Percentiles rank a stretch among this genome's conserved stretches.
phyloP scores from a whole-genome alignment of 805 yeast species.

The Sugiyamaella marilandica region DNA sequence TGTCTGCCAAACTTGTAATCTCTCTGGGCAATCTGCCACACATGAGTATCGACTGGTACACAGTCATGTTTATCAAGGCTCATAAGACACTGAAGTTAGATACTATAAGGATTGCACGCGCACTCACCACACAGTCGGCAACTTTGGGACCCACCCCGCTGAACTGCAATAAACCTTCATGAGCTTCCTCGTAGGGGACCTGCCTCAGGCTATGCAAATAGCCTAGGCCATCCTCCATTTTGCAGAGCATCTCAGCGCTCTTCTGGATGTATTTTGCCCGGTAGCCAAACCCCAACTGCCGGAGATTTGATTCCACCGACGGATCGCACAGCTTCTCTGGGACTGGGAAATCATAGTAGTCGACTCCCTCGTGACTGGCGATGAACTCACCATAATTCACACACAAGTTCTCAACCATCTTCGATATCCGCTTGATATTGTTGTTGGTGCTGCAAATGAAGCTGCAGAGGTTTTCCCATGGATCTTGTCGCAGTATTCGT shows the following conservation, averaged over 20 bases:
- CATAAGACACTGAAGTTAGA: constrained; percentile 58
- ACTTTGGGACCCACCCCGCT: constrained; percentile 97
- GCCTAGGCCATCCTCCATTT: constrained; percentile 32
- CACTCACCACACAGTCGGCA: constrained; percentile 76
- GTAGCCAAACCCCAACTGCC: constrained; percentile 69
- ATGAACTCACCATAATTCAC: constrained; percentile 61
- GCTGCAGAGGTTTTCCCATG: constrained; percentile 90
- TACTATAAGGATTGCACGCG: too few relatives aligned
- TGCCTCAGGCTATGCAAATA: constrained; percentile 37
- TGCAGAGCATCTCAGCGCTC: constrained; percentile 57
- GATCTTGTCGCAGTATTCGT: constrained; percentile 85
- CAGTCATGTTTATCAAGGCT: constrained; percentile 77
- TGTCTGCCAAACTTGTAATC: constrained; percentile 58
- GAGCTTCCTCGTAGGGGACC: constrained; percentile 48
- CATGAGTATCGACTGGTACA: constrained; percentile 96
- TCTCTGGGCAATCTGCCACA: constrained; percentile 79
- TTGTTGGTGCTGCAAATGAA: constrained; percentile 96
- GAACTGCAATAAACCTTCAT: constrained; percentile 55
- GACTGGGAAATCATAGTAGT: constrained; percentile 69
- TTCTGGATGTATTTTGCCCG: constrained; percentile 81
- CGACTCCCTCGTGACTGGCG: constrained; percentile 46
- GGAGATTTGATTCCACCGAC: constrained; percentile 42
- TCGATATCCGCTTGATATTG: constrained; percentile 86
- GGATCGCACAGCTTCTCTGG: constrained; percentile 46
- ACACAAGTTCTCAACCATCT: constrained; percentile 82